phyloP scores from a whole-genome alignment of 2,329 filamentous ascomycete species.

The Waltergamsia citrina region DNA sequence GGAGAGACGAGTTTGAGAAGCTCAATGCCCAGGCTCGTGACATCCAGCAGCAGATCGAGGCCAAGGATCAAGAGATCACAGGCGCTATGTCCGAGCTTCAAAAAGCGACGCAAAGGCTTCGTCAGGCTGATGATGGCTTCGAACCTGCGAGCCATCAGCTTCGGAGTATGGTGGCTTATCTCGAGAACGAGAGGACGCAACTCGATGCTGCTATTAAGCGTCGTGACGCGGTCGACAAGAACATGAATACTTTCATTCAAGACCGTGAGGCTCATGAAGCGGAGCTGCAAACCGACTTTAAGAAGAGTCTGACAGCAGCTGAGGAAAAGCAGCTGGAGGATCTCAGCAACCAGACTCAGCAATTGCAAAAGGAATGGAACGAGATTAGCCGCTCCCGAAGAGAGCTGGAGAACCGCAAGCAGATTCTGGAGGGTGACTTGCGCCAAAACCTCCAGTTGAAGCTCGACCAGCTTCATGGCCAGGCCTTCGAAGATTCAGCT shows the following conservation, averaged over 20 bases:
- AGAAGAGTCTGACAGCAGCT: conserved; percentile 73
- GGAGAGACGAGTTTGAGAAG: conserved; percentile 64
- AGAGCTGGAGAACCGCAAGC: conserved; percentile 72
- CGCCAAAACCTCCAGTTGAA: conserved; percentile 82
- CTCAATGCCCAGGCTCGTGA: conserved; percentile 54
- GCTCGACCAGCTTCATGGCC: conserved; percentile 74
- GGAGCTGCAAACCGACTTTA: conserved; percentile 80
- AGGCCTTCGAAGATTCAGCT: conserved; percentile 57
- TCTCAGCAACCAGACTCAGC: conserved; percentile 59
- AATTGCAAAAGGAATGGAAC: conserved; percentile 67
- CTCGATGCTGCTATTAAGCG: conserved; percentile 59
- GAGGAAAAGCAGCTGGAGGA: conserved; percentile 75
- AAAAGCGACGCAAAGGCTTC: conserved; percentile 69
- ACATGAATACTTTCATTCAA: conserved; percentile 67
- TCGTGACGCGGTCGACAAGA: conserved; percentile 61
- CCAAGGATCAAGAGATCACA: conserved; percentile 83
- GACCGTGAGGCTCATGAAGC: conserved; percentile 68
- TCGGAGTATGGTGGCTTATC: conserved; percentile 61
- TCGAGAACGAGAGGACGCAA: conserved; percentile 64
- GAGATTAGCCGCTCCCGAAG: conserved; percentile 64
- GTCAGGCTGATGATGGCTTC: conserved; percentile 73
- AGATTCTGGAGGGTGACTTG: conserved; percentile 75
- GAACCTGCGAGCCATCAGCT: conserved; percentile 72
- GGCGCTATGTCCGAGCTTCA: conserved; percentile 74
- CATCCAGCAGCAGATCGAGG: conserved; percentile 62